Conservation (phyloP, 2,329 filamentous ascomycete genomes). For the Phialophora verrucosa region DNA sequence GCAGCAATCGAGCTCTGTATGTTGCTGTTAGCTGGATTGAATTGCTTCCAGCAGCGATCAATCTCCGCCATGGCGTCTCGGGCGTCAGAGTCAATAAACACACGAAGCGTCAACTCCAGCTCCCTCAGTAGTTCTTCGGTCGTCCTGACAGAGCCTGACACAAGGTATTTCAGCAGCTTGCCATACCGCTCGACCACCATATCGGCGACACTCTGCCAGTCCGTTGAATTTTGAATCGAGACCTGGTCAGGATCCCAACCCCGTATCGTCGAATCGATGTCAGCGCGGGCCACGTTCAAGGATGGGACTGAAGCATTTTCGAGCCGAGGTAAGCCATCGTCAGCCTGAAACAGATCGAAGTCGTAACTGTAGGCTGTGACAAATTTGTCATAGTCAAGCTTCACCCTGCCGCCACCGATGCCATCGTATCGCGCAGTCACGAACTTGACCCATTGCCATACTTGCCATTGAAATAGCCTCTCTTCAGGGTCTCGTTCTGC, state of each 20-base stretch:
- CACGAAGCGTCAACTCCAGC: slow-evolving; percentile 42
- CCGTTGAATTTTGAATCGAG: slow-evolving; percentile 25
- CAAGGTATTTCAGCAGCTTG: slow-evolving; percentile 55
- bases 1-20: slow-evolving; percentile 38
- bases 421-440: slow-evolving; percentile 38
- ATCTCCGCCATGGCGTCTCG: slow-evolving; percentile 42
- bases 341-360: slow-evolving; percentile 49
- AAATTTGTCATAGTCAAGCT: slow-evolving; percentile 56
- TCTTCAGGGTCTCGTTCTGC: slow-evolving; percentile 1
- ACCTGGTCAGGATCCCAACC: slow-evolving; percentile 37
- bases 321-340: slow-evolving; percentile 49
- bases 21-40: slow-evolving; percentile 40
- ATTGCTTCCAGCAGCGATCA: slow-evolving; percentile 46
- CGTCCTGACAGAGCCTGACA: slow-evolving; percentile 40
- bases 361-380: slow-evolving; percentile 55
- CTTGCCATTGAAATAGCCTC: not conserved
- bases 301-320: slow-evolving; percentile 43
- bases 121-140: slow-evolving; percentile 41
- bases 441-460: slow-evolving; percentile 29
- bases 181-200: slow-evolving; percentile 69
- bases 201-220: slow-evolving; percentile 73
- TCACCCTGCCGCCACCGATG: slow-evolving; percentile 48
- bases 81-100: slow-evolving; percentile 46
- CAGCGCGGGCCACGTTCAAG: slow-evolving; percentile 48
- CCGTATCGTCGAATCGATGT: slow-evolving; percentile 54